phyloP scores from a whole-genome alignment of 2,329 filamentous ascomycete genomes.

The Rugonectria rugulosa region DNA sequence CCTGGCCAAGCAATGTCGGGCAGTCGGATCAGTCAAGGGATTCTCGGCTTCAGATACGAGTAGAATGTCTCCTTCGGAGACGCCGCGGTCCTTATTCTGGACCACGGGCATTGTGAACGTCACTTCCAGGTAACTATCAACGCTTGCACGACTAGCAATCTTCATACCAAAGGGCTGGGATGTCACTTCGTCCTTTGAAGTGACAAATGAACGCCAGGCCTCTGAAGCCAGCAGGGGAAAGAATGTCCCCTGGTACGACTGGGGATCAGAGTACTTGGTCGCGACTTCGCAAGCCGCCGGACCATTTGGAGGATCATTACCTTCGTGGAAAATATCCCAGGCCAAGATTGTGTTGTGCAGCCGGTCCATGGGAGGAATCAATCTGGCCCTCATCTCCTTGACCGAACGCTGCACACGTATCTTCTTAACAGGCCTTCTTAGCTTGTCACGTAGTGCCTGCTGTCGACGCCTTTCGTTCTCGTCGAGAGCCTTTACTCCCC shows the following conservation, averaged over 20 bases:
- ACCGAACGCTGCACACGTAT: conserved; percentile 79
- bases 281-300: conserved; percentile 79
- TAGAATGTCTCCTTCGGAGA: conserved; percentile 88
- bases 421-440: conserved; percentile 82
- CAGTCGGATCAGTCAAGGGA: conserved; percentile 70
- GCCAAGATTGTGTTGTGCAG: conserved; percentile 86
- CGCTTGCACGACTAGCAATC: conserved; percentile 84
- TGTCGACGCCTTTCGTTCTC: conserved; percentile 56
- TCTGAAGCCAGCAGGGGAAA: conserved; percentile 89
- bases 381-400: conserved; percentile 92
- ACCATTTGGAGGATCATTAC: conserved; percentile 82
- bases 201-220: conserved; percentile 94
- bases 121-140: conserved; percentile 93
- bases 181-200: conserved; percentile 84
- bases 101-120: conserved; percentile 79
- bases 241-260: conserved; percentile 87
- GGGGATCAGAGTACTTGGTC: conserved; percentile 77
- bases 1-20: conserved; percentile 85
- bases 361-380: conserved; percentile 86
- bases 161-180: conserved; percentile 87
- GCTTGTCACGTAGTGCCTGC: conserved; percentile 60
- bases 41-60: conserved; percentile 78
- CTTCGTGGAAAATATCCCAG: conserved; percentile 94
- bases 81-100: conserved; percentile 73
- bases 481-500: conserved; percentile 56